Percentiles rank a stretch among this genome's conserved stretches.
phyloP scores from a whole-genome alignment of 2,329 filamentous ascomycete genomes.

The Cyphellophora europaea region DNA sequence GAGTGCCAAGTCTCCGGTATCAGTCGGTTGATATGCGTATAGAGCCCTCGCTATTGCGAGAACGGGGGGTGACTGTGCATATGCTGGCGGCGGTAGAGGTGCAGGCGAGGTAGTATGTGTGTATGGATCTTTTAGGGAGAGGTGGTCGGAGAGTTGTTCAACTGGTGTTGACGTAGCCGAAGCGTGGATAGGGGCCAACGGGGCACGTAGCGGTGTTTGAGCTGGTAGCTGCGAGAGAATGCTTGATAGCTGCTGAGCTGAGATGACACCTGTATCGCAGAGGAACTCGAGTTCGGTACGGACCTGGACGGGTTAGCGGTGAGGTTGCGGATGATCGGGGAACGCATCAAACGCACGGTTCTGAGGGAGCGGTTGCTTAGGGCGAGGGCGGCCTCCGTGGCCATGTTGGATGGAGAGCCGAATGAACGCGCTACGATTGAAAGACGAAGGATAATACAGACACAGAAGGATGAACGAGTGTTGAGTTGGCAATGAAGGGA shows the following conservation, averaged over 20 bases:
- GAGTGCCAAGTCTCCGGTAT: constrained; percentile 72
- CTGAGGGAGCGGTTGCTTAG: constrained; percentile 75
- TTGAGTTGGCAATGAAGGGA: no score
- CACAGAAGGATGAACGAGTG: background rate
- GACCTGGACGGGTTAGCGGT: constrained; percentile 3
- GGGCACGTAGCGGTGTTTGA: constrained; percentile 38
- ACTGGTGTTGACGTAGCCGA: constrained; percentile 27
- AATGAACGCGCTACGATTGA: background rate
- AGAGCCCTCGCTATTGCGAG: constrained; percentile 69
- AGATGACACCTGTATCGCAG: constrained; percentile 71
- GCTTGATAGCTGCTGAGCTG: constrained; percentile 61
- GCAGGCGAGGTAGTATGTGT: constrained; percentile 35
- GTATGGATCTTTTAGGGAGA: constrained; percentile 33
- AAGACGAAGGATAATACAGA: background rate
- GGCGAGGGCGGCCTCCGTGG: constrained; percentile 31
- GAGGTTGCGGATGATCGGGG: no score
- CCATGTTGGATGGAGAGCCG: constrained; percentile 10
- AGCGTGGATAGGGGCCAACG: constrained; percentile 25
- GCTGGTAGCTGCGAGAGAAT: constrained; percentile 67
- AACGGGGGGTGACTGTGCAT: constrained; percentile 40
- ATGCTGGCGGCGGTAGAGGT: constrained; percentile 41
- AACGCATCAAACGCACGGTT: no score
- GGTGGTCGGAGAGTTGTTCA: constrained; percentile 28
- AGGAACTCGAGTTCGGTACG: constrained; percentile 84
- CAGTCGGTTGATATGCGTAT: constrained; percentile 72